phyloP scores from a whole-genome alignment of 139 green algal species.

The Astrephomene gubernaculifera region DNA sequence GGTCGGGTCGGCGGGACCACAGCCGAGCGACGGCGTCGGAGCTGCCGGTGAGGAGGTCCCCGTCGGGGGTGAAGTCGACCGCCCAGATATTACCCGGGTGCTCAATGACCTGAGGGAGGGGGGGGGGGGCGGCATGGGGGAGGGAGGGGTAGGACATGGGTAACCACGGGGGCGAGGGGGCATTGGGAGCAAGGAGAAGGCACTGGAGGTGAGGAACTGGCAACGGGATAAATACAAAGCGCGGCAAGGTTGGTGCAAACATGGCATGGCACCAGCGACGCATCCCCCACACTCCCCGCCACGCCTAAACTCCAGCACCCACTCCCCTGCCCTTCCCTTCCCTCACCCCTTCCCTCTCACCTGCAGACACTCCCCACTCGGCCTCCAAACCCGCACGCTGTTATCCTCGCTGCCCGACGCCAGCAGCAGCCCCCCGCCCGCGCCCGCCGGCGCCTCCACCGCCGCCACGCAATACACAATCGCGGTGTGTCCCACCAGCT shows the following conservation, averaged over 20 bases:
- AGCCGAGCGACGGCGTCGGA: conserved; percentile 84
- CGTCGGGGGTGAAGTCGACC: conserved; percentile 72
- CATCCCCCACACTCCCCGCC: no score
- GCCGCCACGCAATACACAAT: conserved; percentile 87
- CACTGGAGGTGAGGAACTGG: no score
- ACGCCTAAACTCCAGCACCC: no score
- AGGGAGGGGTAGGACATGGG: not conserved
- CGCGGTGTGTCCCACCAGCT: conserved; percentile 88
- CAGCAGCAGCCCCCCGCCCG: conserved; percentile 48
- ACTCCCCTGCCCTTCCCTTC: not conserved
- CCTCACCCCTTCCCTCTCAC: not conserved
- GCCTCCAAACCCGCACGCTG: conserved; percentile 80
- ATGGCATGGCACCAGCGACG: no score
- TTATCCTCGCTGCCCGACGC: conserved; percentile 90
- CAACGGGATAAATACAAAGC: no score
- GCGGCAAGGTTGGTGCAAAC: no score
- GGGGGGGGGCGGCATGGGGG: not conserved
- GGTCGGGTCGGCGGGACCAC: conserved; percentile 67
- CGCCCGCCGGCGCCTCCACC: not conserved
- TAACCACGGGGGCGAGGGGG: no score
- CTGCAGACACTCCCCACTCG: conserved; percentile 67
- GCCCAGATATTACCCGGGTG: conserved; percentile 94
- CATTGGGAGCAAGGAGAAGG: no score
- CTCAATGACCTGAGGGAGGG: conserved; percentile 66
- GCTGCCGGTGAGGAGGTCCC: conserved; percentile 87